A percentile compares a stretch with the other conserved stretches of the same genome.
Evolutionary conservation across 192 early-diverging fungal species (phyloP).

Genomic region (Jimgerdemannia lactiflua): DNA sequence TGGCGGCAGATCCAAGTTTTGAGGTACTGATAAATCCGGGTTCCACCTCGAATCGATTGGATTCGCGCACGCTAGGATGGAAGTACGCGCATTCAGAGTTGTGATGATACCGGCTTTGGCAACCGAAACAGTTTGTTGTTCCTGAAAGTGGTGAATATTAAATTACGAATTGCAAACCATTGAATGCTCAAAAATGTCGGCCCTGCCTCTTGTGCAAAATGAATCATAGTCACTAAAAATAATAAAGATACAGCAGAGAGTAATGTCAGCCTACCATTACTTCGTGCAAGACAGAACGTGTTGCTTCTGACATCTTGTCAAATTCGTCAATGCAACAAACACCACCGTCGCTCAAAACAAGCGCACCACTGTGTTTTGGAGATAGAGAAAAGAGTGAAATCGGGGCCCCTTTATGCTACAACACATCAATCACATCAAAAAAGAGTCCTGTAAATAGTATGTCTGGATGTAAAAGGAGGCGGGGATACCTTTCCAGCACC

Average conservation of each 20-base stretch:
- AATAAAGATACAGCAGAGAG: too few relatives aligned
- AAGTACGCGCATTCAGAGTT: slow-evolving; percentile 92
- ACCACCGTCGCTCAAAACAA: slow-evolving; percentile 97
- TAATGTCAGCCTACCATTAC: slow-evolving; percentile 73
- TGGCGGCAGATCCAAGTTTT: slow-evolving; percentile 97
- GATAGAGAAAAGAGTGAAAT: too few relatives aligned
- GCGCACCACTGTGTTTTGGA: slow-evolving; percentile 66
- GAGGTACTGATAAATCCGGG: slow-evolving; percentile 76
- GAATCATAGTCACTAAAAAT: too few relatives aligned
- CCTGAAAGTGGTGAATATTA: slow-evolving; percentile 28
- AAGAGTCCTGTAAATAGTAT: too few relatives aligned
- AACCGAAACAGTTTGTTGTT: slow-evolving; percentile 99
- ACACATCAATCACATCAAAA: slow-evolving; percentile 2
- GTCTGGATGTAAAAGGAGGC: too few relatives aligned
- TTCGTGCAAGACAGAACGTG: slow-evolving; percentile 97
- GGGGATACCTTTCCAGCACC: slow-evolving; percentile 63
- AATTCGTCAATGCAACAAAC: slow-evolving; percentile 99
- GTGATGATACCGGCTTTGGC: slow-evolving; percentile 98
- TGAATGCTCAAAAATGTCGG: too few relatives aligned
- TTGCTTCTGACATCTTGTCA: slow-evolving; percentile 98
- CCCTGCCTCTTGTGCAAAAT: too few relatives aligned
- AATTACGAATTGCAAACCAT: too few relatives aligned
- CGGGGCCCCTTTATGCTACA: too few relatives aligned
- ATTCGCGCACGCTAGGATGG: slow-evolving; percentile 96
- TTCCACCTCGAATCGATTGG: slow-evolving; percentile 94